Conservation (phyloP, 2,329 filamentous ascomycete genomes). For the Ceratocystis alfenasii region DNA sequence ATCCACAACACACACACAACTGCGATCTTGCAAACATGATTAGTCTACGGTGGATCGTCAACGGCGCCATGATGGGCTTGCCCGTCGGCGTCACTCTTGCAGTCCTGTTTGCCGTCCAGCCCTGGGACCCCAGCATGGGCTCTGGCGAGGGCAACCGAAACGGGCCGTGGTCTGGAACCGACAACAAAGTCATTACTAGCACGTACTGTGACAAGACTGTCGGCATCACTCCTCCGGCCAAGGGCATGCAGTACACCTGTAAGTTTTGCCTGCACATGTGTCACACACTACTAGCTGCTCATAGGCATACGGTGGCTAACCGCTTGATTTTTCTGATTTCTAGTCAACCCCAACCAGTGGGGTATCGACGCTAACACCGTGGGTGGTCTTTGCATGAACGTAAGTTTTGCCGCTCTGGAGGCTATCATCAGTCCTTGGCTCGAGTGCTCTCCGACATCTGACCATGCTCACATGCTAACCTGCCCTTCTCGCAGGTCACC, state of each 20-base stretch:
- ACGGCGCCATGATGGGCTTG: slow-evolving; percentile 38
- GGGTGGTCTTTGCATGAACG: slow-evolving; percentile 41
- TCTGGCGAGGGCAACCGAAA: slow-evolving; percentile 34
- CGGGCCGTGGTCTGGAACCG: slow-evolving; percentile 30
- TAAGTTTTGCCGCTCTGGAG: slow-evolving; percentile 29
- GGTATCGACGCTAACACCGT: slow-evolving; percentile 32
- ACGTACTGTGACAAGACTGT: slow-evolving; percentile 35
- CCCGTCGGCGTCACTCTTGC: slow-evolving; percentile 40
- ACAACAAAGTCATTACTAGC: slow-evolving; percentile 30
- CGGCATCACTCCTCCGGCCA: slow-evolving; percentile 36
- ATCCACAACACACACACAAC: background rate
- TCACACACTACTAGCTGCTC: background rate
- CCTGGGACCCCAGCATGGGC: slow-evolving; percentile 31
- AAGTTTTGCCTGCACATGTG: slow-evolving; percentile 26
- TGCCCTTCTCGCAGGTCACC: slow-evolving; percentile 32
- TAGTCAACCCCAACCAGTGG: slow-evolving; percentile 48
- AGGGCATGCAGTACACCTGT: slow-evolving; percentile 38
- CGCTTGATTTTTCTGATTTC: background rate
- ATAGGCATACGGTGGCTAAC: background rate
- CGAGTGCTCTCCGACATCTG: background rate
- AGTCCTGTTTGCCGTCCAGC: slow-evolving; percentile 39
- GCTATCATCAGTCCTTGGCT: slow-evolving; percentile 9
- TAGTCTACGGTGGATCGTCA: slow-evolving; percentile 36
- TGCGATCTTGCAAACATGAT: slow-evolving; percentile 27
- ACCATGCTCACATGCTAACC: slow-evolving; percentile 15